A percentile compares a stretch with the other conserved stretches of the same genome.
These are phyloP conservation scores for Epithemia pelagica DNA, from an alignment of 108 stramenopile genomes.

Conservation along the genomic window DNA sequence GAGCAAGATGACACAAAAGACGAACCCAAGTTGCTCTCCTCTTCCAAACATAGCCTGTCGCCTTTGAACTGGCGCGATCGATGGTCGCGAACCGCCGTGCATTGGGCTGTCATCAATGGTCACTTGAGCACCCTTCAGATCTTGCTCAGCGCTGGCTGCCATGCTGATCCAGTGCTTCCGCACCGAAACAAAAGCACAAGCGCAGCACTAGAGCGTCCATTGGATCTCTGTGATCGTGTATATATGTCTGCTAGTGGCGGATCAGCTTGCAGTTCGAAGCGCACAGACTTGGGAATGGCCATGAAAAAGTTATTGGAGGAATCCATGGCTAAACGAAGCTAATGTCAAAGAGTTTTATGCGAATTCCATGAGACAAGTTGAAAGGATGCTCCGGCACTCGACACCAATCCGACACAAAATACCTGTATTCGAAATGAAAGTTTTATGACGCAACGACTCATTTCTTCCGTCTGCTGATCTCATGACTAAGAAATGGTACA, in stretches of 20 bases:
- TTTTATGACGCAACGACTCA: too few species aligned
- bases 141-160: constrained; percentile 54
- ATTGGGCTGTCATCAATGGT: constrained; percentile 82
- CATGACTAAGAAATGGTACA: too few species aligned
- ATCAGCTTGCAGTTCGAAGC: neutral
- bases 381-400: too few species aligned
- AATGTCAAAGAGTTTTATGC: neutral
- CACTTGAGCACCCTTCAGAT: constrained; percentile 44
- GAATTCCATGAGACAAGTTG: too few species aligned
- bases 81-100: constrained; percentile 73
- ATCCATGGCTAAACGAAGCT: neutral
- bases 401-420: too few species aligned
- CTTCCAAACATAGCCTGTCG: neutral
- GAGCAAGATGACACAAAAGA: constrained; percentile 8
- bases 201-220: constrained; percentile 53
- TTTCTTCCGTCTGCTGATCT: too few species aligned
- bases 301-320: neutral
- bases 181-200: constrained; percentile 36
- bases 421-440: too few species aligned
- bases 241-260: constrained; percentile 37
- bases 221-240: constrained; percentile 63
- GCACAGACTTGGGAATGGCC: neutral
- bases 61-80: constrained; percentile 43
- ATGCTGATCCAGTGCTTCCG: constrained; percentile 41
- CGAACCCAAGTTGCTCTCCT: neutral